Conservation (phyloP, 345 rosid genomes). For the Eucalyptus paniculata region DNA sequence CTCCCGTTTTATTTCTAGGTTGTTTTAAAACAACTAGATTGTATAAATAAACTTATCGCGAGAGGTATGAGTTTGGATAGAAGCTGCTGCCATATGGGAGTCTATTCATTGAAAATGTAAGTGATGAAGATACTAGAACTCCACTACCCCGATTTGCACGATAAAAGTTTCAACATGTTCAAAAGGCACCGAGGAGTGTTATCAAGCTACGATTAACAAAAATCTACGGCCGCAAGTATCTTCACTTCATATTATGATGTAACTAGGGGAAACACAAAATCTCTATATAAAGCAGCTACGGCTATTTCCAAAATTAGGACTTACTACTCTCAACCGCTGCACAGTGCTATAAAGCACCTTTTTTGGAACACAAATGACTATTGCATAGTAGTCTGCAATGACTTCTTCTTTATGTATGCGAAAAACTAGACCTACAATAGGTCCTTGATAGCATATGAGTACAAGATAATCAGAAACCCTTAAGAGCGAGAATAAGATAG, state of each 20-base stretch:
- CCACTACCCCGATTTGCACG: conserved; percentile 87
- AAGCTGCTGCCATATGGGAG: conserved; percentile 65
- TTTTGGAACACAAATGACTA: conserved; percentile 81
- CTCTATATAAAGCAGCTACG: neutral
- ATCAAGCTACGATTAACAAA: neutral
- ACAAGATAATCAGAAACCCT: no score
- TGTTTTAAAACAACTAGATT: no score
- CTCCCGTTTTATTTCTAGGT: no score
- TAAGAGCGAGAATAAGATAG: neutral
- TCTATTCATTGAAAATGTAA: no score
- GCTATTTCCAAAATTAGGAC: neutral
- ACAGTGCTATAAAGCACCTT: conserved; percentile 68
- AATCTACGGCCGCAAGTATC: neutral
- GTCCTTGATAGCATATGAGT: neutral
- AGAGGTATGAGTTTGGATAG: conserved; percentile 22
- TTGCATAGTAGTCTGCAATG: conserved; percentile 57
- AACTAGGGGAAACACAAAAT: neutral
- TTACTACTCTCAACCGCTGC: conserved; percentile 75
- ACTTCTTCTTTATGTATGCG: conserved; percentile 43
- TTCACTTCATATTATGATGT: neutral
- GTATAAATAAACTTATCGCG: no score
- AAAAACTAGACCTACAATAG: no score
- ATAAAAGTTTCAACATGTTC: neutral
- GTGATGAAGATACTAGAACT: conserved; percentile 62
- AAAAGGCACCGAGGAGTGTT: neutral